Conservation (phyloP, 768 basidiomycete species). For the Leccinum subgranulosum region DNA sequence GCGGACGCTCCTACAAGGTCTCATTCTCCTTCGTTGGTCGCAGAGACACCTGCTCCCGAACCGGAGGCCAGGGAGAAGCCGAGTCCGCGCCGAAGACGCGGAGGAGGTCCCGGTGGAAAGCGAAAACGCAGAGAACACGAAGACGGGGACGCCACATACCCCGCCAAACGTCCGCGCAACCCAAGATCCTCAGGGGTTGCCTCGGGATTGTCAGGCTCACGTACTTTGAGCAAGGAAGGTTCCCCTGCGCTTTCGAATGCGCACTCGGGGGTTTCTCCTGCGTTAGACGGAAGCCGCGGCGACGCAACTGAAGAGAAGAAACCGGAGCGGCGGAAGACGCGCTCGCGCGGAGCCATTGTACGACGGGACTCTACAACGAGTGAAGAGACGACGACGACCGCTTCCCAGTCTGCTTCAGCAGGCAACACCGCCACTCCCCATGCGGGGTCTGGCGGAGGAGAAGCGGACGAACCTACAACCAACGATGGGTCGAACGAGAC, state of each 20-base stretch:
- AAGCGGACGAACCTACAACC: constrained; percentile 8
- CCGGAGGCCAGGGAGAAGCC: constrained; percentile 40
- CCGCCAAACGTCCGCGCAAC: constrained; percentile 62
- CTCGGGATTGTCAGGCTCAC: constrained; percentile 12
- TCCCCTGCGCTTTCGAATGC: constrained; percentile 35
- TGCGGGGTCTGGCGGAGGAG: constrained; percentile 18
- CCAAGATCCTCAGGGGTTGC: constrained; percentile 39
- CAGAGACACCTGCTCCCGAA: constrained; percentile 10
- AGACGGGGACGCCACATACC: constrained; percentile 65
- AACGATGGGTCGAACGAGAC: constrained; percentile 6
- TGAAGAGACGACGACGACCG: constrained; percentile 40
- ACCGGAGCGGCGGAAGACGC: constrained; percentile 45
- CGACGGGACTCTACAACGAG: constrained; percentile 54
- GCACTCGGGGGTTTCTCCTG: constrained; percentile 23
- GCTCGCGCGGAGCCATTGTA: constrained; percentile 39
- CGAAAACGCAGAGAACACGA: constrained; percentile 59
- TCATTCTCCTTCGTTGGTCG: constrained; percentile 7
- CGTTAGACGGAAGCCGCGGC: constrained; percentile 12
- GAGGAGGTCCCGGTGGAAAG: constrained; percentile 41
- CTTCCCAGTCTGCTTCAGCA: constrained; percentile 32
- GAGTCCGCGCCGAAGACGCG: constrained; percentile 50
- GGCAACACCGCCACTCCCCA: constrained; percentile 9
- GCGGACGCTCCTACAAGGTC: constrained; percentile 32
- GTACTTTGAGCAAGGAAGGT: constrained; percentile 36
- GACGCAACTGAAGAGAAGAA: constrained; percentile 20